These are phyloP conservation scores for Saturnispora galanensis DNA, from an alignment of 805 yeast genomes.

Conservation along the genomic window DNA sequence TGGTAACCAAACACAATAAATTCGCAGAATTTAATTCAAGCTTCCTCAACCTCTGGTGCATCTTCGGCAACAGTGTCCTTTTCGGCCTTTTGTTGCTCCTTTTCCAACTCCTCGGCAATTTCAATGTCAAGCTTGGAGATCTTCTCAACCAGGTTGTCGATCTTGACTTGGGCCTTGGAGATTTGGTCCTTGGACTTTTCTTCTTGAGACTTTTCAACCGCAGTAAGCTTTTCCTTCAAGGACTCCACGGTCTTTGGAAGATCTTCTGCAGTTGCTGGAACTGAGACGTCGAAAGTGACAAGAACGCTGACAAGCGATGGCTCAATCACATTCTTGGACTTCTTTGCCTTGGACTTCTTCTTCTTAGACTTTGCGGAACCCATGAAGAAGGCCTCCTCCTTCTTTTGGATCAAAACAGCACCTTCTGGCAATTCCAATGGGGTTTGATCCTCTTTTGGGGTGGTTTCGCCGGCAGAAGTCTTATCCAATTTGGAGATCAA, in stretches of 20 bases:
- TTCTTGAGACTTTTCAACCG: constrained; percentile 64
- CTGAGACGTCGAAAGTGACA: constrained; percentile 62
- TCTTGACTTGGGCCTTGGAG: constrained; percentile 66
- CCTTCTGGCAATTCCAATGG: constrained; percentile 46
- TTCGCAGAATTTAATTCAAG: neutral
- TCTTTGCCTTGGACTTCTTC: constrained; percentile 35
- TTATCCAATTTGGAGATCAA: constrained; percentile 68
- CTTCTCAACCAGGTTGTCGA: constrained; percentile 54
- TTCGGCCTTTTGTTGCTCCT: constrained; percentile 17
- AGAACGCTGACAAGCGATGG: constrained; percentile 71
- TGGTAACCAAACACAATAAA: neutral
- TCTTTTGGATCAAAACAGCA: constrained; percentile 51
- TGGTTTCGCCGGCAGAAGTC: constrained; percentile 9
- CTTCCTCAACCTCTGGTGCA: constrained; percentile 2
- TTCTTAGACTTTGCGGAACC: constrained; percentile 38
- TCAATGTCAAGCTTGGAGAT: constrained; percentile 22
- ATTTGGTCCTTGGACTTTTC: constrained; percentile 70
- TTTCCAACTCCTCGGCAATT: constrained; percentile 22
- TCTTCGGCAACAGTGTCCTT: constrained; percentile 12
- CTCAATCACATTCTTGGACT: constrained; percentile 51
- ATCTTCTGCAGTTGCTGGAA: constrained; percentile 72
- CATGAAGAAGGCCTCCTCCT: constrained; percentile 44
- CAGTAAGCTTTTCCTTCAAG: constrained; percentile 62
- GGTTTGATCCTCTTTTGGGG: constrained; percentile 34
- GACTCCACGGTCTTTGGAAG: constrained; percentile 53